Evolutionary conservation across 1,139 yeast genomes (phyloP), one percentile per base, ranked within the genome.

Genomic region (Candida tetrigidarum): DNA sequence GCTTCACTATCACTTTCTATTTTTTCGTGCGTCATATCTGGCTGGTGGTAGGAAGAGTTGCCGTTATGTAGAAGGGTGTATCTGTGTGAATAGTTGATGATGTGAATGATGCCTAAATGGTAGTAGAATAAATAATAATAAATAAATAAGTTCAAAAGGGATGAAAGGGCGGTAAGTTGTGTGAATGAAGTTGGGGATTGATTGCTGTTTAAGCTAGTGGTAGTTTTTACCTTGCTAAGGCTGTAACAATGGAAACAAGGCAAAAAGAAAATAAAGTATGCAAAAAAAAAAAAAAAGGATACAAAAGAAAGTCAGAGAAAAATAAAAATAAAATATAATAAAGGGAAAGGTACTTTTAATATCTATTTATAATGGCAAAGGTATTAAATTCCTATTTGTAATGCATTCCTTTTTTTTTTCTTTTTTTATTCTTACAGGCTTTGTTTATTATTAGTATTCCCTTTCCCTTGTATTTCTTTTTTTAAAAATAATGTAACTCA

Each of bases 21-120:
- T 32, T 32, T 32, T 20, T 32, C 36, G 22, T 32, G 36, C 19
- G 36, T 32, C 36, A 20, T 32, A 30, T 16, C 9, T 19, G 22
- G 25, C 10, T 19, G 8, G 22, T 9, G 15, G 32, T 28, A 28
- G 9, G 15, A 22, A 10, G 25, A 22, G 25, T 18, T 16, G 22
- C 5, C 15, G 12, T 7, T 30, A 10, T 18, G 22, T 3, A 6
- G 15, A 20, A 9, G 23, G 22, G 5, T 18, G 22, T 16, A 18
- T 30, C 22, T 4, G 15, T 28, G 32, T 14, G 28, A 25, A 11
- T 25, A n/a, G n/a, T 8, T 6, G 28, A 28, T 11, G 9, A 29
- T 14, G 8, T 11, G 26, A 32, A 32, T 18, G 25, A 32, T 12
- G 18, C 16, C 7, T n/a, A 15, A 6, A n/a, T 28, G 19, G 18